Base-by-base conservation (phyloP, 2,329 filamentous ascomycete genomes). In the Epichloe coenophiala region DNA sequence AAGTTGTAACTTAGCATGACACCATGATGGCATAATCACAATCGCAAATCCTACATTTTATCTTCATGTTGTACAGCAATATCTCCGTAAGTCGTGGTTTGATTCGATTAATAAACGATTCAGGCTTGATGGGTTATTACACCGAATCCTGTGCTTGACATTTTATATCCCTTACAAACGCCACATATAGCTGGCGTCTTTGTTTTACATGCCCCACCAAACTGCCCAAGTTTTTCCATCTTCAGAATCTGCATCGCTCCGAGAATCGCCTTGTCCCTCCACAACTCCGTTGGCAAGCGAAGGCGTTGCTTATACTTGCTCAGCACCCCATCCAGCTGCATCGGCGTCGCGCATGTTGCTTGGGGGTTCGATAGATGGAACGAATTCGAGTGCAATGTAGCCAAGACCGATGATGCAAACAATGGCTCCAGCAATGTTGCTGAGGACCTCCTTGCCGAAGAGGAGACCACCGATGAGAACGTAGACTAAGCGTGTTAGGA, bases 401-500 rank as follows among this genome's bases (percentile, higher is more conserved):
- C 66, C 84, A 54, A 96, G 63, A 59, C 93, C 93, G 56, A 88
- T 72, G 48, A 93, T 60, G 48, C 83, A 88, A 58, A 97, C 76
- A 59, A 94, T 75, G 48, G 80, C 77, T 58, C 89, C 93, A 23
- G 88, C 81, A 51, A 95, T 80, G 64, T 83, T 81, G 63, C 82
- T 83, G 60, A 86, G 74, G 62, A 80, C 72, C 55, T 73, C 63
- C 56, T 76, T 69, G 59, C 87, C 81, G 51, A 96, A 78, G 52
- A 95, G 78, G 60, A 97, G 84, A 59, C 81, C 86, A 58, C 91
- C 93, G 61, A 95, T 76, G 70, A 98, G 97, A 70, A 97, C 79
- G 78, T 98, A 98, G 75, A 98, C 90, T 95, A 1, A 6, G 45
- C 51, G 31, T 13, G 41, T 53, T 27, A 53, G 58, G 44, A 48